These are phyloP conservation scores for Musa balbisiana DNA, from an alignment of 202 grass and related monocot species.

Conservation along the genomic window DNA sequence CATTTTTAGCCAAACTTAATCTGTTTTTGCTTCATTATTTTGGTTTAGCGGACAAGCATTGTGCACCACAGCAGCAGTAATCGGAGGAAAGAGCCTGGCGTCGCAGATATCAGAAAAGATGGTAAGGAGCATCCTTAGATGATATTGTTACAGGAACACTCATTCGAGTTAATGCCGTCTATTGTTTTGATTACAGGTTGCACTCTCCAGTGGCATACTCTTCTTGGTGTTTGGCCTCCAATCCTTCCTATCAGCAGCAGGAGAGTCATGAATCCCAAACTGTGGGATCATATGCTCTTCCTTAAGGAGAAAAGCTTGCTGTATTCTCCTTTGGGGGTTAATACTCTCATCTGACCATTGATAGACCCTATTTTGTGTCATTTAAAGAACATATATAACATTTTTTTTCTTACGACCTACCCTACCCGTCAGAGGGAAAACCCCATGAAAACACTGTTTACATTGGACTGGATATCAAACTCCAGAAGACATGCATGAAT, in stretches of 20 bases:
- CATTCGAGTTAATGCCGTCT: slow-evolving; percentile 2
- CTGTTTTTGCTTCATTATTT: background rate
- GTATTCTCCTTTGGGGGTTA: too few species aligned
- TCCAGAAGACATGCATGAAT: too few species aligned
- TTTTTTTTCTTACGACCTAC: too few species aligned
- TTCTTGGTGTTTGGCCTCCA: slow-evolving; percentile 91
- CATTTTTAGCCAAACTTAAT: slow-evolving; percentile 15
- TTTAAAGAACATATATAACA: too few species aligned
- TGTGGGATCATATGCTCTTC: background rate
- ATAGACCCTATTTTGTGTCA: too few species aligned
- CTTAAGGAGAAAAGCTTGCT: too few species aligned
- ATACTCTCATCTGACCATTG: too few species aligned
- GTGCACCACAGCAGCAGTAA: slow-evolving; percentile 90
- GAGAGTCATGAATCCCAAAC: slow-evolving; percentile 24
- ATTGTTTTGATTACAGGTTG: slow-evolving; percentile 44
- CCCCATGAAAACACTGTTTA: too few species aligned
- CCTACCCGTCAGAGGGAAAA: too few species aligned
- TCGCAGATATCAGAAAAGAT: slow-evolving; percentile 98
- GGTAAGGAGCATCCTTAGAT: slow-evolving; percentile 34
- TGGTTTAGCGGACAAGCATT: slow-evolving; percentile 70
- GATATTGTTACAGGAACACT: background rate
- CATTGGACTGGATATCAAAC: too few species aligned
- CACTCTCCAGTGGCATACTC: slow-evolving; percentile 84
- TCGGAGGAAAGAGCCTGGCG: slow-evolving; percentile 91
- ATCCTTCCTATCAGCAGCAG: slow-evolving; percentile 63